These are phyloP conservation scores for Boechera stricta DNA, from an alignment of 345 rosid genomes.

Conservation along the genomic window DNA sequence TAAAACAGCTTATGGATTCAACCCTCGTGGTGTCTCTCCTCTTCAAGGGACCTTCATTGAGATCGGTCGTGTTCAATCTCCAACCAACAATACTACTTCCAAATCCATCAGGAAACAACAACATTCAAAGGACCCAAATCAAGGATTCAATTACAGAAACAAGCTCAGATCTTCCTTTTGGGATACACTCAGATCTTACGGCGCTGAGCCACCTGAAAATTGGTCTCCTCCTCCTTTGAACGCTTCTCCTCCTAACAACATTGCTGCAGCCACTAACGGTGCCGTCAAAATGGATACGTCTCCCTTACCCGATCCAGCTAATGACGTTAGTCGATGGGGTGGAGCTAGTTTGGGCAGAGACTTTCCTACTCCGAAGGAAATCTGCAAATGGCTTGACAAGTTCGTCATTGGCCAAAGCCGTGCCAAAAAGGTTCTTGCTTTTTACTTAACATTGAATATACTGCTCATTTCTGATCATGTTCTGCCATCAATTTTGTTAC, in stretches of 20 bases:
- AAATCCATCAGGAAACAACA: slow-evolving; percentile 41
- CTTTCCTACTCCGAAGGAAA: slow-evolving; percentile 91
- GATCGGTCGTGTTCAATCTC: slow-evolving; percentile 60
- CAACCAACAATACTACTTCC: slow-evolving; percentile 26
- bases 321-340: slow-evolving; percentile 65
- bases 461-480: not conserved
- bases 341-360: slow-evolving; percentile 88
- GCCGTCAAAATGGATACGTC: slow-evolving; percentile 63
- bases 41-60: slow-evolving; percentile 92
- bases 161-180: slow-evolving; percentile 68
- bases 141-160: slow-evolving; percentile 45
- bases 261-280: slow-evolving; percentile 17
- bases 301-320: slow-evolving; percentile 46
- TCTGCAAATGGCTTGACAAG: slow-evolving; percentile 83
- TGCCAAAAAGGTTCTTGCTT: slow-evolving; percentile 74
- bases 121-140: slow-evolving; percentile 34
- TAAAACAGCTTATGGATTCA: slow-evolving; percentile 80
- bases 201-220: slow-evolving; percentile 74
- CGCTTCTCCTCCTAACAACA: slow-evolving; percentile 25
- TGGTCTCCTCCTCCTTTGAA: slow-evolving; percentile 63
- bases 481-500: not conserved
- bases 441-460: not conserved
- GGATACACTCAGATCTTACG: slow-evolving; percentile 74
- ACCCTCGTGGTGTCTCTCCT: slow-evolving; percentile 67
- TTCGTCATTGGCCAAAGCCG: slow-evolving; percentile 86